phyloP scores from a whole-genome alignment of 306 rosid genomes.

The Rubus parviflorus region DNA sequence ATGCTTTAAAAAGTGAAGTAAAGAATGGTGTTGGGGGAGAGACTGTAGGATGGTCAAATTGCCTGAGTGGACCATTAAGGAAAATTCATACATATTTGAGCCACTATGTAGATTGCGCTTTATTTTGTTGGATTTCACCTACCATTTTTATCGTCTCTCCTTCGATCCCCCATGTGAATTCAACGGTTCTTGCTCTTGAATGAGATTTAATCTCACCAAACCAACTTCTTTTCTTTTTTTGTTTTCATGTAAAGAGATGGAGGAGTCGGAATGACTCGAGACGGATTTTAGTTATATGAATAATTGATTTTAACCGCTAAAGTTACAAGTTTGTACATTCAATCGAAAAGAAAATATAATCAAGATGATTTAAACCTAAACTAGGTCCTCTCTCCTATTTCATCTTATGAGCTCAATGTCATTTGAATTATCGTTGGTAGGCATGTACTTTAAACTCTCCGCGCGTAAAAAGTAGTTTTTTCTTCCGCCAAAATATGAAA shows the following conservation, averaged over 20 bases:
- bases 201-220: background rate
- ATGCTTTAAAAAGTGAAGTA: slow-evolving; percentile 9
- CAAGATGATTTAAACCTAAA: background rate
- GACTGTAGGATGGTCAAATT: slow-evolving; percentile 12
- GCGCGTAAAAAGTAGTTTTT: background rate
- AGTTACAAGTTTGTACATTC: no score
- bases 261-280: background rate
- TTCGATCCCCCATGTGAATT: background rate
- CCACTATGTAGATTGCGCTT: slow-evolving; percentile 1
- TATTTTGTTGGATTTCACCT: slow-evolving; percentile 10
- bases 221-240: background rate
- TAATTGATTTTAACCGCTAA: background rate
- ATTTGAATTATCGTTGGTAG: background rate
- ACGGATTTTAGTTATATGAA: background rate
- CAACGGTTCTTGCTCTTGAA: slow-evolving; percentile 6
- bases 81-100: background rate
- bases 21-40: slow-evolving; percentile 5
- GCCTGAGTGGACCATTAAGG: slow-evolving; percentile 7
- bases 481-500: background rate
- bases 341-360: background rate
- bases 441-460: background rate
- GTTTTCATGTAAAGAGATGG: background rate
- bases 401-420: background rate
- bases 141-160: background rate
- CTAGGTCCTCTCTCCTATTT: background rate